These are phyloP conservation scores for Termitomyces sp. DNA, from an alignment of 768 basidiomycete species.

Conservation along the genomic window DNA sequence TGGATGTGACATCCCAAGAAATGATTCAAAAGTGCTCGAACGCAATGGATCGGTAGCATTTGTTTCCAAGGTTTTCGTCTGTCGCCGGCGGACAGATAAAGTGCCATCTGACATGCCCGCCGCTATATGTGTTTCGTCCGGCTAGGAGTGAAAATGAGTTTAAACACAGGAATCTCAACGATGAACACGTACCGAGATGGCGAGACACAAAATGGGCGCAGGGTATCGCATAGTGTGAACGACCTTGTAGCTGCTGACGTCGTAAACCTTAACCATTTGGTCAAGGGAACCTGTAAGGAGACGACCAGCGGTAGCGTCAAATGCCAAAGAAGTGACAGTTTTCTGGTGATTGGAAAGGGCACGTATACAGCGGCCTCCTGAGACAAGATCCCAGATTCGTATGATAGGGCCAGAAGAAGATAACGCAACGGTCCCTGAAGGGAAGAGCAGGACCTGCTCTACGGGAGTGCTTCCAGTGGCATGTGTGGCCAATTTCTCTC, in stretches of 20 bases:
- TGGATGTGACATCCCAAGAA: conserved; percentile 51
- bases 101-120: conserved; percentile 99
- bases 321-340: conserved; percentile 85
- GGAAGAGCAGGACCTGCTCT: conserved; percentile 91
- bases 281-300: conserved; percentile 90
- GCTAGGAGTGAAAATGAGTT: conserved; percentile 40
- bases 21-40: conserved; percentile 62
- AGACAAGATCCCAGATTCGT: conserved; percentile 92
- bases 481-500: conserved; percentile 28
- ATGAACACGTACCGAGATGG: conserved; percentile 70
- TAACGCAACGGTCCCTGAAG: conserved; percentile 79
- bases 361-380: conserved; percentile 82
- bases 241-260: conserved; percentile 89
- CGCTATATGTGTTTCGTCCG: conserved; percentile 94
- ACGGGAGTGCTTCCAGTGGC: conserved; percentile 56
- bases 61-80: conserved; percentile 63
- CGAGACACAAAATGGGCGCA: conserved; percentile 84
- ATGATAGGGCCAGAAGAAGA: conserved; percentile 91
- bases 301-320: conserved; percentile 70
- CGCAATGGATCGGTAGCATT: conserved; percentile 36
- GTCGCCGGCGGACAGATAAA: conserved; percentile 89
- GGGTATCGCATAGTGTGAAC: conserved; percentile 99
- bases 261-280: conserved; percentile 99
- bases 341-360: conserved; percentile 98
- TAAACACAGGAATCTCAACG: neutral